Conservation (phyloP, 306 rosid species). For the Prunus fruticosa region DNA sequence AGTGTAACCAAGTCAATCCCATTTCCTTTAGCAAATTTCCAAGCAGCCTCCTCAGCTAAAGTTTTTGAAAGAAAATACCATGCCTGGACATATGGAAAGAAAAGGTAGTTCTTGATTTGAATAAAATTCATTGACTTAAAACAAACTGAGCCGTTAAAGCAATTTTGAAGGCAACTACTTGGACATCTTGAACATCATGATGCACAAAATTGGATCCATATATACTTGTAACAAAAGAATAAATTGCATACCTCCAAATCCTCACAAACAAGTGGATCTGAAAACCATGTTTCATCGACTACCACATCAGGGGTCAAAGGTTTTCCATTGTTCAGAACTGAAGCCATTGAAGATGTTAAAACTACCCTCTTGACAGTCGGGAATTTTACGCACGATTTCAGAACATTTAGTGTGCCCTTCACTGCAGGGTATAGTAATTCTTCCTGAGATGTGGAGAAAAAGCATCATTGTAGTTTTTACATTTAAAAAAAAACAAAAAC, state of each 20-base stretch:
- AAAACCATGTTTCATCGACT: constrained; percentile 32
- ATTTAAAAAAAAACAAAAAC: neutral
- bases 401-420: constrained; percentile 34
- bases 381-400: constrained; percentile 23
- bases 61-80: constrained; percentile 30
- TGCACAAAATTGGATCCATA: no score
- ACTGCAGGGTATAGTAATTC: constrained; percentile 29
- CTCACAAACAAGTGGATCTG: constrained; percentile 24
- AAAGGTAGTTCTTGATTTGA: no score
- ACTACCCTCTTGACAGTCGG: constrained; percentile 26
- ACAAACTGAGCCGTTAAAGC: neutral
- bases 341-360: constrained; percentile 28
- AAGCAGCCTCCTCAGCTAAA: constrained; percentile 39
- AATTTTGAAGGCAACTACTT: neutral
- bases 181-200: no score
- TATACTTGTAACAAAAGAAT: no score
- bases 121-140: no score
- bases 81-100: constrained; percentile 4
- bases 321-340: constrained; percentile 5
- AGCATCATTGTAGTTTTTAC: neutral
- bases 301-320: constrained; percentile 20
- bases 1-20: constrained; percentile 27
- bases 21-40: constrained; percentile 30
- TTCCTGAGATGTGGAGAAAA: constrained; percentile 4
- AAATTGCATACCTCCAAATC: constrained; percentile 18